Conservation (phyloP, 768 basidiomycete genomes). For the Lentinula aciculospora region DNA sequence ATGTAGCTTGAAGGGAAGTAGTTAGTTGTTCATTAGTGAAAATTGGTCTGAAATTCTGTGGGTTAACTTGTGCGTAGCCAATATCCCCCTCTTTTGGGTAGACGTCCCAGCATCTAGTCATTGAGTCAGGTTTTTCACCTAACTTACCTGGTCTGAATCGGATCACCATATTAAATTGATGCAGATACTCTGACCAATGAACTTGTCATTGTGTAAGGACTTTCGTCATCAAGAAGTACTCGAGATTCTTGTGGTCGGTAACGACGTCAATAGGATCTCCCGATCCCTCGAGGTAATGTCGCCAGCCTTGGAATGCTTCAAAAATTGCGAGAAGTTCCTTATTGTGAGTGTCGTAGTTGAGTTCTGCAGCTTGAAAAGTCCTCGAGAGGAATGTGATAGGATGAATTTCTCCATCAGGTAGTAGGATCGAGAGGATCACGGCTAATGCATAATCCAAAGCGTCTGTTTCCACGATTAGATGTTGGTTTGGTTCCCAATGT, state of each 20-base stretch:
- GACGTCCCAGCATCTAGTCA: constrained; percentile 20
- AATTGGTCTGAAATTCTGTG: constrained; percentile 16
- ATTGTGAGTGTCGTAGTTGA: background rate
- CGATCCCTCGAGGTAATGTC: background rate
- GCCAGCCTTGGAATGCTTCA: background rate
- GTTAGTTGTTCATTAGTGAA: constrained; percentile 17
- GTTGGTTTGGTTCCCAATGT: constrained; percentile 10
- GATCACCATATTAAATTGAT: background rate
- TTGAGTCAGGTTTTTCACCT: constrained; percentile 17
- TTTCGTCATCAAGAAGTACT: background rate
- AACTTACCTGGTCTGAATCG: constrained; percentile 6
- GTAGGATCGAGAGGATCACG: constrained; percentile 28
- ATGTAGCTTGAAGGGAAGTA: constrained; percentile 13
- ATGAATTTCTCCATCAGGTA: constrained; percentile 35
- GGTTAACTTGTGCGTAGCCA: constrained; percentile 17
- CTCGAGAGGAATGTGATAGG: constrained; percentile 30
- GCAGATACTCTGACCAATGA: background rate
- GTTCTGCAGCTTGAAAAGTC: constrained; percentile 1
- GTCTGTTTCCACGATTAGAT: constrained; percentile 22
- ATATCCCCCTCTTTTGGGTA: constrained; percentile 22
- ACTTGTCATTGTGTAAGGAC: background rate
- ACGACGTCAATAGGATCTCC: background rate
- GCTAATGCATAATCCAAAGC: constrained; percentile 26
- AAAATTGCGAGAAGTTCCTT: background rate
- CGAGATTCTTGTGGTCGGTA: background rate